Evolutionary conservation across 208 protist species (phyloP).

Genomic region (Acanthamoeba culbertsoni): DNA sequence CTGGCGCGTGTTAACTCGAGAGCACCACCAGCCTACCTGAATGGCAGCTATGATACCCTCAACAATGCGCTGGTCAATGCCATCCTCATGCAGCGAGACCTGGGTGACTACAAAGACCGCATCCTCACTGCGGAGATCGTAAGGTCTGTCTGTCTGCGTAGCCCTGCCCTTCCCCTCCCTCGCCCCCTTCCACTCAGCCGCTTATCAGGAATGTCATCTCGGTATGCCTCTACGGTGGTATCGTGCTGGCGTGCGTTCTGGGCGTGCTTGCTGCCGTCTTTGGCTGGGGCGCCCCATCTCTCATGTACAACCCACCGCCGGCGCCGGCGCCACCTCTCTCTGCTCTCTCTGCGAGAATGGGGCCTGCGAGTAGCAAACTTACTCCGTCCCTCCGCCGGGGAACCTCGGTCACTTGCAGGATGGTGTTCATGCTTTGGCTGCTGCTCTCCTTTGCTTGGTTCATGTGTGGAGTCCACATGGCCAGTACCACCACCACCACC

Average conservation of each 20-base stretch:
- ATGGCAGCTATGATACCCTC: not conserved
- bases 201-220: not conserved
- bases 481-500: not conserved
- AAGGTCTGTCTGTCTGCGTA: too few species aligned
- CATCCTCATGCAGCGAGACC: not conserved
- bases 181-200: not conserved
- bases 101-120: not conserved
- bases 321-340: not conserved
- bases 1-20: not conserved
- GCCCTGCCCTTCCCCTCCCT: not conserved
- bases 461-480: constrained; percentile 39
- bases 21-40: not conserved
- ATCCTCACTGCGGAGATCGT: not conserved
- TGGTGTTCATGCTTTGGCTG: constrained; percentile 45
- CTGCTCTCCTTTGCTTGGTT: constrained; percentile 40
- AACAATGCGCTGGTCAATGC: not conserved
- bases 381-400: not conserved
- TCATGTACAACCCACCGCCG: not conserved
- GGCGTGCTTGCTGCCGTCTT: constrained; percentile 30
- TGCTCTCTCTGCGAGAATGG: not conserved
- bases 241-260: not conserved
- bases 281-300: constrained; percentile 12
- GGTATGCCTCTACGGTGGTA: not conserved
- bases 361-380: not conserved
- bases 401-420: not conserved